Evolutionary conservation across 2,329 filamentous ascomycete genomes (phyloP), one percentile per base, ranked within the genome.

Genomic region (Colletotrichum australisinense): DNA sequence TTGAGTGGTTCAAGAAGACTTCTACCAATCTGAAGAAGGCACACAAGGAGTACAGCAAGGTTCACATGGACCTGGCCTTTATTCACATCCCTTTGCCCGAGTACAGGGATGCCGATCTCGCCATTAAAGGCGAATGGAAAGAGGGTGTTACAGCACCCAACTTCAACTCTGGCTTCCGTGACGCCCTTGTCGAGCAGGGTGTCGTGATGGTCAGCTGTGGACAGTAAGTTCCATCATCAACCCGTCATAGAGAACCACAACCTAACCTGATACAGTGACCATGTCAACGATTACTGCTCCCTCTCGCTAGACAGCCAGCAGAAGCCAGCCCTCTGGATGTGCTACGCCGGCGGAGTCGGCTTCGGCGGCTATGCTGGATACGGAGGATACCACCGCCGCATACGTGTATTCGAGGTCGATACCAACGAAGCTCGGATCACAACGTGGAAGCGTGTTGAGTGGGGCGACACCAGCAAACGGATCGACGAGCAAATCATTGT

Each of bases 301-400:
- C 88, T 98, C 9, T 91, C 89, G 1, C 82, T 86, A 4, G 83
- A 89, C 64, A 83, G 88, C 53, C 82, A 86, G 26, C 83, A 86
- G n/a, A 88, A 88, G 62, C 92, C 93, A 0, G 89, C 93, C 35
- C 85, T 98, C 2, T 99, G 97, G 97, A 98, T 99, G 95, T 99
- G 97, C 86, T 98, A 98, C 82, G 96, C 92, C 9, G 97, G 97
- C 38, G 97, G 94, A 30, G 91, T 92, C 32, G 97, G 97, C 1
- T 98, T 99, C 78, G 97, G 97, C 68, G 97, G 97, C 0, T 99
- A 99, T 80, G 97, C 93, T 24, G 95, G 96, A 6, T 98, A 98
- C 80, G 92, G 92, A 55, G 93, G 93, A 4, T 98, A 93, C 80
- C 89, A 95, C 78, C 93, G 97, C 30, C 91, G 95, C 35, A 88